Percentiles rank a stretch among this genome's conserved stretches.
These are phyloP conservation scores for Pelargonium citronellum DNA, from an alignment of 441 rosid genomes.

Conservation along the genomic window DNA sequence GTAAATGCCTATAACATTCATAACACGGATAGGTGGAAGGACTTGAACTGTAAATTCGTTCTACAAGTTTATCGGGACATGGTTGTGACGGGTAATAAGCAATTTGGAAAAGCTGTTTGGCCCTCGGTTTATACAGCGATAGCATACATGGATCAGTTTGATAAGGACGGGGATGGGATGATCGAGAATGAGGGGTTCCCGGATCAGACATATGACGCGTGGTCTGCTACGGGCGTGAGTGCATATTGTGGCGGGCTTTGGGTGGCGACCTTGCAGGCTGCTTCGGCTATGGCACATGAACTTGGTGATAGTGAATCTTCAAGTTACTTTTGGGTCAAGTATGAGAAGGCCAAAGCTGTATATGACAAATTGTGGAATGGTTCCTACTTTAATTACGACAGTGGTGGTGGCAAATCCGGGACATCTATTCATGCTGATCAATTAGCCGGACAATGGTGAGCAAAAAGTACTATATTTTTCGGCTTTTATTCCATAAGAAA, in stretches of 20 bases:
- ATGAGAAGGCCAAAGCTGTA: conserved; percentile 21
- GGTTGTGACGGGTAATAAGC: conserved; percentile 24
- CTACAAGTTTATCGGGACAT: conserved; percentile 27
- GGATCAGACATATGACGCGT: conserved; percentile 27
- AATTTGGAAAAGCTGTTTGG: conserved; percentile 26
- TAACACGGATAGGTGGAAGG: conserved; percentile 27
- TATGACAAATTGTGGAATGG: conserved; percentile 27
- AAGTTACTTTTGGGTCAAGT: conserved; percentile 20
- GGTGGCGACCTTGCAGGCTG: conserved; percentile 28
- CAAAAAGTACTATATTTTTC: neutral
- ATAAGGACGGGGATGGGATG: conserved; percentile 26
- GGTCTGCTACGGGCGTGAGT: conserved; percentile 27
- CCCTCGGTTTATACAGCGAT: conserved; percentile 28
- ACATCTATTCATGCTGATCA: conserved; percentile 27
- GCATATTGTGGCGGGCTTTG: conserved; percentile 28
- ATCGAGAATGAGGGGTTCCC: conserved; percentile 29
- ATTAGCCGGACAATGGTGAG: conserved; percentile 20
- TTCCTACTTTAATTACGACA: conserved; percentile 27
- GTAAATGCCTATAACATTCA: conserved; percentile 27
- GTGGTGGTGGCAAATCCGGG: conserved; percentile 20
- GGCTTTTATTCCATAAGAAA: neutral
- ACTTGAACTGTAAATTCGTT: conserved; percentile 26
- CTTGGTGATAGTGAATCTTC: conserved; percentile 24
- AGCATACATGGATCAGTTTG: conserved; percentile 27
- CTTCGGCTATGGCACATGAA: conserved; percentile 23